Evolutionary conservation across 768 basidiomycete genomes (phyloP).

Genomic region (Amanita inopinata): DNA sequence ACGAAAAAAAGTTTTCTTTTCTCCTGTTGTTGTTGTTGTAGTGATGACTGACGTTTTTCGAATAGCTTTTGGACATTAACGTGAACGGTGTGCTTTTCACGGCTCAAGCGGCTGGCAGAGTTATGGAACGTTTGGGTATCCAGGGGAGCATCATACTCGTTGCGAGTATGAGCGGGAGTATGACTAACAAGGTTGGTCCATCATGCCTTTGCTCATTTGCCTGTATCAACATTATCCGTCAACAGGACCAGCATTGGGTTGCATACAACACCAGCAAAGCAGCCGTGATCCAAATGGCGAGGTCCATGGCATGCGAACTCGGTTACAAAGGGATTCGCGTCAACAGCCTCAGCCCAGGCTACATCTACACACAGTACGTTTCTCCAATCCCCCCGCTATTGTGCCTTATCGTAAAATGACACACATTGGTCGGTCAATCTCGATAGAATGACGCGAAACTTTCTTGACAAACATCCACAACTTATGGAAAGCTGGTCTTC

Average conservation of each 20-base stretch:
- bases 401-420: background rate
- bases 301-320: constrained; percentile 71
- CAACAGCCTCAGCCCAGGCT: constrained; percentile 64
- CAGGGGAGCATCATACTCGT: constrained; percentile 50
- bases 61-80: constrained; percentile 52
- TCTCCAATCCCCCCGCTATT: background rate
- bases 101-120: constrained; percentile 48
- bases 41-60: background rate
- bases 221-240: background rate
- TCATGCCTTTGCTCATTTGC: background rate
- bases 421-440: too few relatives aligned
- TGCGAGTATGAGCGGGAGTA: constrained; percentile 51
- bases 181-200: constrained; percentile 47
- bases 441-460: constrained; percentile 50
- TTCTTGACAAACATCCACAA: constrained; percentile 44
- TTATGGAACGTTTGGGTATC: constrained; percentile 40
- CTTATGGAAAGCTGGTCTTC: constrained; percentile 46
- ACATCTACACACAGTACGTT: constrained; percentile 54
- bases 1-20: constrained; percentile 29
- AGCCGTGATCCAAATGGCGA: constrained; percentile 72
- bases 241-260: constrained; percentile 55
- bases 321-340: constrained; percentile 58
- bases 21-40: background rate
- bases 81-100: constrained; percentile 48
- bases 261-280: constrained; percentile 70